Base-by-base conservation (phyloP, 495 filamentous ascomycete species). In the Penicillium herquei region DNA sequence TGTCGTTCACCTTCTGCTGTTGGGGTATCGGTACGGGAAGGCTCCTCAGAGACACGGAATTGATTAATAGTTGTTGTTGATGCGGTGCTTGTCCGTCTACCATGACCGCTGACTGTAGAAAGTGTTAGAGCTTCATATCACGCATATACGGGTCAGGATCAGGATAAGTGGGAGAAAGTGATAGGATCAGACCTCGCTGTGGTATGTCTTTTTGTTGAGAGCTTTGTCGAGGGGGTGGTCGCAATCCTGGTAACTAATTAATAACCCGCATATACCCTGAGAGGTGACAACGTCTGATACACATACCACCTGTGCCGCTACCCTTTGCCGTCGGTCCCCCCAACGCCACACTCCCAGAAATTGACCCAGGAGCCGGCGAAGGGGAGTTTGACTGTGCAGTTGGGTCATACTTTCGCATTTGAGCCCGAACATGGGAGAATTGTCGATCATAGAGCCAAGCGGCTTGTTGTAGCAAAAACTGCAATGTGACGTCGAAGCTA, bases 401-500 rank as follows among this genome's bases (percentile, higher is more conserved):
- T 32, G 71, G 76, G 26, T 81, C 79, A 31, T 88, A 86, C 71
- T 86, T 93, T 47, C 87, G 82, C 82, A 98, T 92, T 73, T 97
- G 92, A 7, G 90, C 91, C 59, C 89, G 84, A 35, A 96, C 88
- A 67, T 96, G 88, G 0, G 87, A 87, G 7, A 95, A 78, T 70
- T 98, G 91, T 41, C 88, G 84, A 72, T 98, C 92, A 63, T 95
- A 96, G 2, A 97, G 85, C 87, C 92, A 97, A 73, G 90, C 90
- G 56, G 90, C 91, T 69, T 98, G 91, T 68, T 97, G 92, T 6
- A 96, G 84, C 7, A 98, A 76, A 67, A 98, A 98, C 21, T 91
- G 81, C 26, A 92, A 81, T 11, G 89, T 86, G 37, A 97, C 94
- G 49, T 88, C 74, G 68, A 89, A 87, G 39, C 76, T 72, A 26